Conservation (phyloP, 2,329 filamentous ascomycete genomes). For the Calonectria pseudoreteaudii region DNA sequence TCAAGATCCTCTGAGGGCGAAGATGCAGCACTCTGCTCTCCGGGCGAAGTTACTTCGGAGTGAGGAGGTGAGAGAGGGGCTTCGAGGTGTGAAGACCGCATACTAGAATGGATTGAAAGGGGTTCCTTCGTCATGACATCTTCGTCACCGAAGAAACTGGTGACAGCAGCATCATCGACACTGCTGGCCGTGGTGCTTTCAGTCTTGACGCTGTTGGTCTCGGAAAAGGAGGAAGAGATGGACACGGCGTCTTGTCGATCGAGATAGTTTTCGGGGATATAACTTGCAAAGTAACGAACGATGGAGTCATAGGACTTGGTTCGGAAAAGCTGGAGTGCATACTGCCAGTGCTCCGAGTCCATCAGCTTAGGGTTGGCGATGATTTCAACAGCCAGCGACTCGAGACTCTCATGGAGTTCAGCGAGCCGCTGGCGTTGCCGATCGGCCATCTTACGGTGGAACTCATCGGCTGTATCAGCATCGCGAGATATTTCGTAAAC, state of each 20-base stretch:
- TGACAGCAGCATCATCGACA: constrained; percentile 51
- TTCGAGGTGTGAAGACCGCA: constrained; percentile 34
- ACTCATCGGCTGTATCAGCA: constrained; percentile 63
- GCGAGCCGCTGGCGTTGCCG: constrained; percentile 66
- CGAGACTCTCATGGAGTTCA: constrained; percentile 67
- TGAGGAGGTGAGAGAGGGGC: constrained; percentile 55
- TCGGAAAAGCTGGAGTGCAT: constrained; percentile 69
- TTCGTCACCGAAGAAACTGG: constrained; percentile 58
- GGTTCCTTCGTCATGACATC: constrained; percentile 60
- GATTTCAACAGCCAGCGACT: constrained; percentile 70
- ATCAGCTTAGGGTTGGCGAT: constrained; percentile 70
- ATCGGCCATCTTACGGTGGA: constrained; percentile 64
- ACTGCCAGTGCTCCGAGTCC: constrained; percentile 69
- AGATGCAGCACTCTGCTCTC: constrained; percentile 54
- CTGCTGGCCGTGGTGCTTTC: constrained; percentile 54
- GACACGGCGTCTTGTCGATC: constrained; percentile 52
- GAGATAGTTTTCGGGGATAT: constrained; percentile 64
- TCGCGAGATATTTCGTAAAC: constrained; percentile 68
- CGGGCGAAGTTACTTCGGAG: constrained; percentile 60
- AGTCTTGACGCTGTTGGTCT: constrained; percentile 52
- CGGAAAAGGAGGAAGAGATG: constrained; percentile 53
- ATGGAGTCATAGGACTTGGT: constrained; percentile 70
- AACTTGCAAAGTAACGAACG: constrained; percentile 70
- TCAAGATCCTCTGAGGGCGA: constrained; percentile 49
- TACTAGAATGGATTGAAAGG: constrained; percentile 42